Conservation (phyloP, 352 stramenopile species). For the Globisporangium middletonii region DNA sequence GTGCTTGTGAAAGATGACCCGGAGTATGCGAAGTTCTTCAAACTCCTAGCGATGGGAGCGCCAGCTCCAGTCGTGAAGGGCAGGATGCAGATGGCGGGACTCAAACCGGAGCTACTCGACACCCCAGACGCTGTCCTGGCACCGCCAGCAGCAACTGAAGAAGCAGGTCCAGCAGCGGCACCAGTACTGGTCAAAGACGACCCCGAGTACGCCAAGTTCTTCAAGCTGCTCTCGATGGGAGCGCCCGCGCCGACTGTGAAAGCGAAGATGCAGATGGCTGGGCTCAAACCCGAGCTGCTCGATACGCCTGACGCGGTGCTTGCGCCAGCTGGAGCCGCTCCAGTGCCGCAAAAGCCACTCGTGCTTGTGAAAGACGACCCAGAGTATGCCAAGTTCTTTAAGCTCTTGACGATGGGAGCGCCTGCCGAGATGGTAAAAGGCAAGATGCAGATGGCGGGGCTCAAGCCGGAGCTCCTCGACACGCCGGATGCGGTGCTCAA, state of each 20-base stretch:
- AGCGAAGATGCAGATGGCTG: slow-evolving; percentile 52
- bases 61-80: slow-evolving; percentile 46
- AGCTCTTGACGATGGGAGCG: slow-evolving; percentile 49
- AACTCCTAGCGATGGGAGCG: slow-evolving; percentile 53
- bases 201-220: slow-evolving; percentile 62
- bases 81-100: slow-evolving; percentile 50
- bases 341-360: background rate
- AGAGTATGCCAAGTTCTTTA: slow-evolving; percentile 67
- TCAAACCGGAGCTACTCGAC: slow-evolving; percentile 62
- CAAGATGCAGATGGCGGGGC: slow-evolving; percentile 50
- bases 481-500: slow-evolving; percentile 43
- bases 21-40: slow-evolving; percentile 68
- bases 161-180: slow-evolving; percentile 6
- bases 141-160: slow-evolving; percentile 1
- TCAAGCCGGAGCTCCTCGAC: slow-evolving; percentile 62
- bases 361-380: slow-evolving; percentile 47
- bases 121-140: slow-evolving; percentile 45
- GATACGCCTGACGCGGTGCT: slow-evolving; percentile 2
- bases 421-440: slow-evolving; percentile 46
- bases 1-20: slow-evolving; percentile 58
- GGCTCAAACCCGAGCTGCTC: slow-evolving; percentile 48
- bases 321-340: slow-evolving; percentile 6
- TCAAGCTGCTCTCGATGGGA: slow-evolving; percentile 61
- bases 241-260: slow-evolving; percentile 48
- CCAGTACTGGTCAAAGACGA: slow-evolving; percentile 53